Evolutionary conservation across 179 eudicot genomes (phyloP), one percentile per base, ranked within the genome.

Genomic region (Nepenthes alata): DNA sequence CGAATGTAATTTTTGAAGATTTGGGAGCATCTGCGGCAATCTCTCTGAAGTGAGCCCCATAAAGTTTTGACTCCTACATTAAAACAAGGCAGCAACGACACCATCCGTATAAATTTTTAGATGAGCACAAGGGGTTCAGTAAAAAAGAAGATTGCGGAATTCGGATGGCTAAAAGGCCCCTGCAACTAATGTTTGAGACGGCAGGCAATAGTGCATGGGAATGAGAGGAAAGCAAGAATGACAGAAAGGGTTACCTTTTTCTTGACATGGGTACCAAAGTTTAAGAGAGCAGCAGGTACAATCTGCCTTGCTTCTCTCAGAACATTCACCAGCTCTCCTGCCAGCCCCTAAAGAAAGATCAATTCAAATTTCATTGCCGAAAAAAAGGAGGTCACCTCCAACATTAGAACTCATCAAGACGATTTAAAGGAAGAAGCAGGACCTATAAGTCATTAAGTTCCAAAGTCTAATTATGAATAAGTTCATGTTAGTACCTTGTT

Each of bases 241-340:
- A 6, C 10, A n/a, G 15, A 16, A 55, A 55, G 1, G 15, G 5
- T 44, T 35, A 94, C 99, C 97, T 90, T 94, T 65, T 94, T 94
- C 84, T 90, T 94, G 35, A 94, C 97, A 71, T 90, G 97, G 39
- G 97, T 90, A 39, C 99, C 99, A 16, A 94, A 94, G 49, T 90
- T 94, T 34, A 82, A 35, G 59, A 94, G 93, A 38, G 77, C 79
- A 14, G 85, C 37, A 62, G 99, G 99, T 60, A 94, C 81, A 54
- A 71, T 68, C 69, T 94, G 99, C 41, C 91, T 82, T 49, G 97
- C 99, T 80, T 94, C 99, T 76, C 86, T 81, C 35, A 94, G 95
- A 82, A 94, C 97, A 74, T 94, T 94, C 67, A 87, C 85, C 76
- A 94, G 73, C 75, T 94, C 97, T 64, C 97, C 99, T 53, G 97